phyloP scores from a whole-genome alignment of 768 basidiomycete genomes.

The Suillus subaureus region DNA sequence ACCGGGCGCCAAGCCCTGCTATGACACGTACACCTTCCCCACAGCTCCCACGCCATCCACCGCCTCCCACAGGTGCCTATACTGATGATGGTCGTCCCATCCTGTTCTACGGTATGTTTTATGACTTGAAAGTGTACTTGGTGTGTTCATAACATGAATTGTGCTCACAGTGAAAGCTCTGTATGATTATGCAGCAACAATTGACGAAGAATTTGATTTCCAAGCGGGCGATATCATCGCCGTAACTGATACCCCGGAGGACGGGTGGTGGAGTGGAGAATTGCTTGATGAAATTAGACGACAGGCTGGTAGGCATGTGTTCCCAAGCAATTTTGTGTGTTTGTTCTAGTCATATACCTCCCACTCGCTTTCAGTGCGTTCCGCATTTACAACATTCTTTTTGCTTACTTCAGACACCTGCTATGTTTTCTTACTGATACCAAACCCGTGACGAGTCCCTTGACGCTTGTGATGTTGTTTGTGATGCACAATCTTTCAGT shows the following conservation, averaged over 20 bases:
- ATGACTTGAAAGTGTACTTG: constrained; percentile 8
- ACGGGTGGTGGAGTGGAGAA: constrained; percentile 98
- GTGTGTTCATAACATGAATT: constrained; percentile 7
- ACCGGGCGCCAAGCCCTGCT: constrained; percentile 47
- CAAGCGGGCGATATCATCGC: constrained; percentile 94
- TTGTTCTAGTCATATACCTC: constrained; percentile 52
- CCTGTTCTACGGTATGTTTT: constrained; percentile 80
- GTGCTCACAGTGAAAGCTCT: constrained; percentile 75
- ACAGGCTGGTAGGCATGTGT: constrained; percentile 71
- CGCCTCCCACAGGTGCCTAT: constrained; percentile 68
- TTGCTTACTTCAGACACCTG: constrained; percentile 2
- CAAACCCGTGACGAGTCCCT: neutral
- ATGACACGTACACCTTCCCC: constrained; percentile 54
- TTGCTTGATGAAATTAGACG: constrained; percentile 76
- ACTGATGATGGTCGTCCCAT: constrained; percentile 84
- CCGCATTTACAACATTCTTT: neutral
- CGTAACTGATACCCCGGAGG: constrained; percentile 90
- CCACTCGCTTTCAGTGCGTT: neutral
- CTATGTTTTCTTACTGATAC: constrained; percentile 1
- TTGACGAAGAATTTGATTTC: constrained; percentile 96
- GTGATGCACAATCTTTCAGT: neutral
- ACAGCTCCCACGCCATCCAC: constrained; percentile 40
- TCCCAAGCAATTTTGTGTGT: constrained; percentile 89
- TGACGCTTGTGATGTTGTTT: neutral
- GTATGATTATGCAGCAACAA: constrained; percentile 83